phyloP scores from a whole-genome alignment of 371 early-diverging fungal species.

The Rhizopus microsporus region DNA sequence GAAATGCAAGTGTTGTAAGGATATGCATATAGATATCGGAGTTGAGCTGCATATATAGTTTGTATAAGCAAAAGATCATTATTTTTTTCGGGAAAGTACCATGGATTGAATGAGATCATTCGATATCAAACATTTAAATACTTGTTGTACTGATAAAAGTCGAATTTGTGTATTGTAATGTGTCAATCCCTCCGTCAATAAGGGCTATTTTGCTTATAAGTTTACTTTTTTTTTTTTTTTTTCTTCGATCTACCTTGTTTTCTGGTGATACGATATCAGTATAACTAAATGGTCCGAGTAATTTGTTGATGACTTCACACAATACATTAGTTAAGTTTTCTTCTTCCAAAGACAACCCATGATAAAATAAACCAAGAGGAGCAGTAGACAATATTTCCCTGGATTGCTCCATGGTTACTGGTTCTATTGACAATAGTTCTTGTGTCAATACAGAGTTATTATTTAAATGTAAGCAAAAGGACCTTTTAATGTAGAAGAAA shows the following conservation, averaged over 20 bases:
- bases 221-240: too few relatives aligned
- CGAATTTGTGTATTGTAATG: constrained; percentile 50
- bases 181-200: constrained; percentile 43
- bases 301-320: constrained; percentile 33
- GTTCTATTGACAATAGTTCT: constrained; percentile 9
- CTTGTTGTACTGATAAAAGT: constrained; percentile 40
- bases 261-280: constrained; percentile 23
- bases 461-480: not conserved
- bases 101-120: constrained; percentile 20
- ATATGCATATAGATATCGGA: constrained; percentile 43
- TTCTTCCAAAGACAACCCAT: constrained; percentile 29
- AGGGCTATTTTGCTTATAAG: constrained; percentile 19
- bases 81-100: not conserved
- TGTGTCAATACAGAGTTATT: not conserved
- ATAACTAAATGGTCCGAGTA: constrained; percentile 36
- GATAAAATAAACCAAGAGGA: constrained; percentile 34
- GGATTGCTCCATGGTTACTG: constrained; percentile 26
- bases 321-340: constrained; percentile 22
- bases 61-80: not conserved
- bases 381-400: constrained; percentile 21
- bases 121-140: constrained; percentile 40
- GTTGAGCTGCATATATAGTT: constrained; percentile 23
- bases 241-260: constrained; percentile 16
- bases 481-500: constrained; percentile 36
- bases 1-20: constrained; percentile 42